These are phyloP conservation scores for Datisca glomerata DNA, from an alignment of 306 rosid species.

Conservation along the genomic window DNA sequence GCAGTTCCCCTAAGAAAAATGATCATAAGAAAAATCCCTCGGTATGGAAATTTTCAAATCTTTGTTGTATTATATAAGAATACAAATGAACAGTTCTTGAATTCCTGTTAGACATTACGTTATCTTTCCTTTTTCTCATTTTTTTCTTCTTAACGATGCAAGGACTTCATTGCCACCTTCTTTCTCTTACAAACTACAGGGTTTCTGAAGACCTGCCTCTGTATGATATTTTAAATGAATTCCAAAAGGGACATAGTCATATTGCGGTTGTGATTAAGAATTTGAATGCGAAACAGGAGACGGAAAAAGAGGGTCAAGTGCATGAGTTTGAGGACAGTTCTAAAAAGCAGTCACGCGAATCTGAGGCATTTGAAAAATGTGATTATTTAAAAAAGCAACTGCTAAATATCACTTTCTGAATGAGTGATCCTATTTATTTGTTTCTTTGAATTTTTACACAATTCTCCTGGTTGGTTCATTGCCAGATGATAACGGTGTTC, in stretches of 20 bases:
- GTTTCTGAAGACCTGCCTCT: constrained; percentile 95
- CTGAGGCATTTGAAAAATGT: background rate
- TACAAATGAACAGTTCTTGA: constrained; percentile 9
- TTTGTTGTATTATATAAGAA: constrained; percentile 1
- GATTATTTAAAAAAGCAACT: too few species aligned
- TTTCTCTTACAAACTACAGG: constrained; percentile 32
- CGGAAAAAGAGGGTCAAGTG: constrained; percentile 30
- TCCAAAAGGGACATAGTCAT: constrained; percentile 99
- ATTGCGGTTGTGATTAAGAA: constrained; percentile 89
- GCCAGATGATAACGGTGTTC: constrained; percentile 14
- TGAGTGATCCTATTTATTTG: constrained; percentile 1
- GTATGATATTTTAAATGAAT: constrained; percentile 88
- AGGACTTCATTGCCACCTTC: too few species aligned
- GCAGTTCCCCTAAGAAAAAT: constrained; percentile 62
- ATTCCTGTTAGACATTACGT: constrained; percentile 5
- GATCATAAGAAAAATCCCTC: constrained; percentile 83
- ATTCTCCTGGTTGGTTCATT: constrained; percentile 18
- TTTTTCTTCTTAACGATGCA: background rate
- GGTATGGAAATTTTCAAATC: constrained; percentile 32
- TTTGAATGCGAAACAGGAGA: constrained; percentile 40
- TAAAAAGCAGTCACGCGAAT: constrained; percentile 19
- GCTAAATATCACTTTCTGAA: background rate
- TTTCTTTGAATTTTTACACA: constrained; percentile 5
- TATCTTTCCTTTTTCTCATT: constrained; percentile 3
- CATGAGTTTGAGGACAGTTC: constrained; percentile 33